phyloP scores from a whole-genome alignment of 1,284 basidiomycete species.

The Ceratobasidium sp. region DNA sequence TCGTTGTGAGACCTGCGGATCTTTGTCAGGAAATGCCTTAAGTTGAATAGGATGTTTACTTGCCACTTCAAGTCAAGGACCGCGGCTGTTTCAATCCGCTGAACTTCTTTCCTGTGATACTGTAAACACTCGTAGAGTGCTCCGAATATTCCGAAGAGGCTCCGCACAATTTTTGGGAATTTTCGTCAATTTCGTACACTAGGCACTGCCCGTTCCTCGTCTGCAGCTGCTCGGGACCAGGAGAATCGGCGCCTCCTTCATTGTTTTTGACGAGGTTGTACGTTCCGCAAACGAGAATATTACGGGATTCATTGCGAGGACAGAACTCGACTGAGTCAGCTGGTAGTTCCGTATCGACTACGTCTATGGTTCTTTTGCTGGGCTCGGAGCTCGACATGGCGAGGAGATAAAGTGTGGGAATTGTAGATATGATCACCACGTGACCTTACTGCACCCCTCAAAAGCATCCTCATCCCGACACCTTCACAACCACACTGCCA shows the following conservation, averaged over 20 bases:
- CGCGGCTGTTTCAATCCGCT: constrained; percentile 79
- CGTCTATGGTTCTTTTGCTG: constrained; percentile 38
- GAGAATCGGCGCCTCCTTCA: constrained; percentile 49
- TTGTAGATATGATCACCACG: constrained; percentile 4
- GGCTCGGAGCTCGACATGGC: constrained; percentile 35
- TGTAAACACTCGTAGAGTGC: neutral
- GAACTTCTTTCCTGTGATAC: constrained; percentile 66
- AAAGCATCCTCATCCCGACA: neutral
- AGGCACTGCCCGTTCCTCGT: constrained; percentile 71
- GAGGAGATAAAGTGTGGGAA: constrained; percentile 27
- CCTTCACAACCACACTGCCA: constrained; percentile 4
- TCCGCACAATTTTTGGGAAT: constrained; percentile 53
- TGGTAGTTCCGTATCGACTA: constrained; percentile 78
- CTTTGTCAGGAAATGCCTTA: neutral
- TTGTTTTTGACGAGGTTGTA: constrained; percentile 74
- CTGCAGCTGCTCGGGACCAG: constrained; percentile 44
- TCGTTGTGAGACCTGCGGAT: neutral
- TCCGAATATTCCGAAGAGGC: neutral
- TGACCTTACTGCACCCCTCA: constrained; percentile 1
- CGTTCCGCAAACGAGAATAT: constrained; percentile 88
- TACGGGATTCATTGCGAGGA: constrained; percentile 66
- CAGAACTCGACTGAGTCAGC: constrained; percentile 94
- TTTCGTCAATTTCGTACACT: constrained; percentile 65
- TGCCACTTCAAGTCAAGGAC: constrained; percentile 96
- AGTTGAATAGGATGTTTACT: constrained; percentile 34